These are phyloP conservation scores for Marasmius sp. DNA, from an alignment of 1,284 basidiomycete genomes.

Conservation along the genomic window DNA sequence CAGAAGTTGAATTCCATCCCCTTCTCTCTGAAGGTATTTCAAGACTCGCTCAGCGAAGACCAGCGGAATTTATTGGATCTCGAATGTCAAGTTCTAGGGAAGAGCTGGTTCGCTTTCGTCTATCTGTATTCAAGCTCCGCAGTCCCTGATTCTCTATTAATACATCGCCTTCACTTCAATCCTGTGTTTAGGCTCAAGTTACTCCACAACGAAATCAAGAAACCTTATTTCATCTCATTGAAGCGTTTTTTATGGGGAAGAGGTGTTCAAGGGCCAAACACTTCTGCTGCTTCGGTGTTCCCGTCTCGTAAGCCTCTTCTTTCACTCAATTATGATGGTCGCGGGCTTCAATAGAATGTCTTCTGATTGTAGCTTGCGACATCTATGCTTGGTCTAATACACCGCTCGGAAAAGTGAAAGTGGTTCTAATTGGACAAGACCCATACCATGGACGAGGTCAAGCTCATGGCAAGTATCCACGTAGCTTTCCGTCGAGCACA, in stretches of 20 bases:
- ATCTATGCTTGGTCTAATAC: conserved; percentile 85
- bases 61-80: conserved; percentile 58
- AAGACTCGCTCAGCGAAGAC: conserved; percentile 55
- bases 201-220: conserved; percentile 69
- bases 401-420: conserved; percentile 73
- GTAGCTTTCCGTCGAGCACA: conserved; percentile 5
- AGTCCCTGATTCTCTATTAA: background rate
- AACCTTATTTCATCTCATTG: conserved; percentile 72
- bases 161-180: too few relatives aligned
- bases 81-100: conserved; percentile 71
- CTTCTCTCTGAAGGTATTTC: conserved; percentile 61
- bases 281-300: conserved; percentile 50
- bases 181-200: conserved; percentile 60
- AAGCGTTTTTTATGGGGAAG: conserved; percentile 71
- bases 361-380: conserved; percentile 49
- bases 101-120: conserved; percentile 60
- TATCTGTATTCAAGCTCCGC: background rate
- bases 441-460: conserved; percentile 70
- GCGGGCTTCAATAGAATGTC: conserved; percentile 1
- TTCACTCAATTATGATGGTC: background rate
- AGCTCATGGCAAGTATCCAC: conserved; percentile 58
- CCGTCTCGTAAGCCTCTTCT: conserved; percentile 53
- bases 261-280: conserved; percentile 58
- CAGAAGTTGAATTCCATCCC: conserved; percentile 66
- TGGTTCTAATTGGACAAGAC: conserved; percentile 82